phyloP scores from a whole-genome alignment of 2,329 filamentous ascomycete genomes.

The Dothidotthia symphoricarpi region DNA sequence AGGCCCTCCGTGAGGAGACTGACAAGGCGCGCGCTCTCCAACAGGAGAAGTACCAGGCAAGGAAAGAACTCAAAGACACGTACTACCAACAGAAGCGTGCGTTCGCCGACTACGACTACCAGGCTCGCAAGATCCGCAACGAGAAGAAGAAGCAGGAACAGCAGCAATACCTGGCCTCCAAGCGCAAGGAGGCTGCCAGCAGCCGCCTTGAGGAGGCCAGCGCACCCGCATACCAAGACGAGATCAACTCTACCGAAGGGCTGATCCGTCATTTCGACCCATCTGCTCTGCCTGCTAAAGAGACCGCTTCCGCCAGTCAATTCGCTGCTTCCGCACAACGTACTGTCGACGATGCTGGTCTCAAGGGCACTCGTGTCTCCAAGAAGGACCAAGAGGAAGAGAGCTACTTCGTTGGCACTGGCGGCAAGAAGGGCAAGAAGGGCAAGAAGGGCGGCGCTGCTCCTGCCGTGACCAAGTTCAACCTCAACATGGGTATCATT shows the following conservation, averaged over 20 bases:
- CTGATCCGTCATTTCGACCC: constrained; percentile 92
- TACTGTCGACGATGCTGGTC: constrained; percentile 76
- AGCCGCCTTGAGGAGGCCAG: constrained; percentile 77
- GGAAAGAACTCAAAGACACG: constrained; percentile 85
- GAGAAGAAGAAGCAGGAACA: constrained; percentile 82
- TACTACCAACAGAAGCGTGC: constrained; percentile 82
- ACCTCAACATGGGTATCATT: constrained; percentile 84
- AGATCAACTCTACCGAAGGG: constrained; percentile 85
- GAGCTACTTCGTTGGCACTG: constrained; percentile 72
- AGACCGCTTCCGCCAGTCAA: constrained; percentile 61
- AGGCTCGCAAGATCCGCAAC: constrained; percentile 71
- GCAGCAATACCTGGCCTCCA: constrained; percentile 67
- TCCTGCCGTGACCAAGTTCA: constrained; percentile 65
- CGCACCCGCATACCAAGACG: constrained; percentile 84
- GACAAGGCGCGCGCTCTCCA: constrained; percentile 80
- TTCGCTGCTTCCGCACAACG: constrained; percentile 73
- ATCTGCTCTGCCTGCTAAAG: constrained; percentile 61
- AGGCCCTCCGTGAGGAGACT: constrained; percentile 78
- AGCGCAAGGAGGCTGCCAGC: constrained; percentile 73
- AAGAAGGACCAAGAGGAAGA: constrained; percentile 88
- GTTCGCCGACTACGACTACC: constrained; percentile 78
- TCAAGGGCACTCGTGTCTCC: constrained; percentile 81
- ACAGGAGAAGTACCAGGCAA: constrained; percentile 77
- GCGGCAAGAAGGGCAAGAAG: constrained; percentile 85
- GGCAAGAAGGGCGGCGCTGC: constrained; percentile 71